phyloP scores from a whole-genome alignment of 75 land plant species.

The Selaginella tamariscina region DNA sequence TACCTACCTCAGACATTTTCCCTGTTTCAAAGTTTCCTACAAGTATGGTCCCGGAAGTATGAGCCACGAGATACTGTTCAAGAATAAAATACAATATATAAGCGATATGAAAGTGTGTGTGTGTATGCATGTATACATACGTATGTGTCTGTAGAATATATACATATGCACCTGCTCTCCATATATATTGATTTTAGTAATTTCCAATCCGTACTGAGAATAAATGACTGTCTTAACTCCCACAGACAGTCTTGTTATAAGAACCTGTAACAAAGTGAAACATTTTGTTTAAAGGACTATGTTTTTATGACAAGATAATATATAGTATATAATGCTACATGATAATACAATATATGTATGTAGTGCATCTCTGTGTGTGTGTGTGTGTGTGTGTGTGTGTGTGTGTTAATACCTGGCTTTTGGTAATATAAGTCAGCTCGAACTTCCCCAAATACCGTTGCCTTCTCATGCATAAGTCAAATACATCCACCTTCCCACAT shows the following conservation, averaged over 20 bases:
- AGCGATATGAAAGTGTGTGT: background rate
- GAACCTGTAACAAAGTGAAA: constrained; percentile 26
- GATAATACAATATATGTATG: background rate
- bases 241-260: constrained; percentile 20
- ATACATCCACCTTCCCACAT: constrained; percentile 34
- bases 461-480: constrained; percentile 20
- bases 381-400: too few species aligned
- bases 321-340: background rate
- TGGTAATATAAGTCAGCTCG: constrained; percentile 29
- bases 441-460: constrained; percentile 25
- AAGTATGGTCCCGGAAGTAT: constrained; percentile 26
- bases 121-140: background rate
- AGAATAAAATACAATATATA: background rate
- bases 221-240: constrained; percentile 15
- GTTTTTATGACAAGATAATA: too few species aligned
- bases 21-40: constrained; percentile 30
- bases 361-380: too few species aligned
- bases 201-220: constrained; percentile 27
- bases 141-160: background rate
- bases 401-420: constrained; percentile 21
- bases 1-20: constrained; percentile 29
- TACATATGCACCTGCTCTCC: constrained; percentile 21
- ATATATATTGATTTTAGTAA: constrained; percentile 28
- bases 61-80: constrained; percentile 31
- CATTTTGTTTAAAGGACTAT: too few species aligned